A percentile compares a stretch with the other conserved stretches of the same genome.
These are phyloP conservation scores for Comarum palustre DNA, from an alignment of 306 rosid genomes.

Conservation along the genomic window DNA sequence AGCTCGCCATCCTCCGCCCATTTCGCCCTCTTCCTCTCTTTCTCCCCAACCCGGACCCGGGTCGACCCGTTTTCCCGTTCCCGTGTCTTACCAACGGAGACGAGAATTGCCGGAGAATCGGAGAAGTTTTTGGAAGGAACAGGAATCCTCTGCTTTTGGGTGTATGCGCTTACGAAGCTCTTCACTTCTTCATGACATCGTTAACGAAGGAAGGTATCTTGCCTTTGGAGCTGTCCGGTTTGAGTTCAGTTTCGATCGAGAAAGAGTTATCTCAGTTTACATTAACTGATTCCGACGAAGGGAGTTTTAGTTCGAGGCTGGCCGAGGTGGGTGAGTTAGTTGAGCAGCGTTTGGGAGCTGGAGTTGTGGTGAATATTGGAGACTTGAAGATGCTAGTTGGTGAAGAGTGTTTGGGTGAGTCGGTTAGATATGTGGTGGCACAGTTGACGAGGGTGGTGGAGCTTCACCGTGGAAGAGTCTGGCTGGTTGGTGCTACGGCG, in stretches of 20 bases:
- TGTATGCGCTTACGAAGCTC: constrained; percentile 58
- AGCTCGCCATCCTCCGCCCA: constrained; percentile 73
- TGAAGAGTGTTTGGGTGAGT: constrained; percentile 28
- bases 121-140: constrained; percentile 51
- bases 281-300: constrained; percentile 26
- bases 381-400: constrained; percentile 60
- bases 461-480: constrained; percentile 49
- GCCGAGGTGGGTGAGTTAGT: constrained; percentile 38
- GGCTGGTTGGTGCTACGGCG: constrained; percentile 70
- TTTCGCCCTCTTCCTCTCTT: constrained; percentile 63
- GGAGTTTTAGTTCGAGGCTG: constrained; percentile 30
- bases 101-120: constrained; percentile 62
- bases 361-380: constrained; percentile 68
- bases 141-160: constrained; percentile 83
- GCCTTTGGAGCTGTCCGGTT: constrained; percentile 53
- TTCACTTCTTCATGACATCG: constrained; percentile 47
- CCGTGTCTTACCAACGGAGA: constrained; percentile 32
- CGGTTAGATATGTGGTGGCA: constrained; percentile 37
- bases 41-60: constrained; percentile 56
- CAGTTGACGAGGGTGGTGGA: constrained; percentile 49
- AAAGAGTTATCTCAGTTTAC: constrained; percentile 39
- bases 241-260: constrained; percentile 48
- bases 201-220: constrained; percentile 29
- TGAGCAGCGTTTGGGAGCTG: constrained; percentile 54
- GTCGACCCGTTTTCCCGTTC: constrained; percentile 41